These are phyloP conservation scores for Lachnum nothofagi DNA, from an alignment of 2,329 filamentous ascomycete genomes.

Conservation along the genomic window DNA sequence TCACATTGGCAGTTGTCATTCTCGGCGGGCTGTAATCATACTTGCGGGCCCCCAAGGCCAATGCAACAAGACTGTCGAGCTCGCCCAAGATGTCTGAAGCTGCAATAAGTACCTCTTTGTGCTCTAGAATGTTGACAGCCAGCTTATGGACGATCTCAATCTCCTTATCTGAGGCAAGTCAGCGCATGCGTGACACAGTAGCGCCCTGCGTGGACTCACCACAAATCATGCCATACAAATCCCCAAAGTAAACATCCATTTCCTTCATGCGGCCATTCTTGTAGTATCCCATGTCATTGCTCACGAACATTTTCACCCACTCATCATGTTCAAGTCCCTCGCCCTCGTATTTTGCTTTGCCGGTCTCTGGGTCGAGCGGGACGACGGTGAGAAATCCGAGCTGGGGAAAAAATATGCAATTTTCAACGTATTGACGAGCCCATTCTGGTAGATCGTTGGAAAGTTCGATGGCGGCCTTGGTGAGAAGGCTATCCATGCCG, in stretches of 20 bases:
- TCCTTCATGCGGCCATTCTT: slow-evolving; percentile 79
- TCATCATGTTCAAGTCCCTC: slow-evolving; percentile 47
- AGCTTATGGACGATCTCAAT: slow-evolving; percentile 82
- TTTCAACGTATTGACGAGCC: slow-evolving; percentile 50
- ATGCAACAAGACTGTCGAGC: slow-evolving; percentile 76
- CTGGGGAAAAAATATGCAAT: slow-evolving; percentile 87
- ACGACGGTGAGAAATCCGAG: slow-evolving; percentile 84
- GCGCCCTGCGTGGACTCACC: slow-evolving; percentile 46
- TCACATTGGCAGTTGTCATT: slow-evolving; percentile 64
- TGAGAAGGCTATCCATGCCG: slow-evolving; percentile 70
- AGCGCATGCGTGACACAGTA: slow-evolving; percentile 2
- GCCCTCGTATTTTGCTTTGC: slow-evolving; percentile 59
- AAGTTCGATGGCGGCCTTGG: slow-evolving; percentile 60
- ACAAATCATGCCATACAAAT: slow-evolving; percentile 78
- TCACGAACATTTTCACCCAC: slow-evolving; percentile 77
- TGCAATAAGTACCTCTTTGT: slow-evolving; percentile 58
- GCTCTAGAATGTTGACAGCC: slow-evolving; percentile 62
- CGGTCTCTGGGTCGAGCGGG: slow-evolving; percentile 53
- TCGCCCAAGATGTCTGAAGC: slow-evolving; percentile 82
- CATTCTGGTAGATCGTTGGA: slow-evolving; percentile 57
- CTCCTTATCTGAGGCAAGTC: slow-evolving; percentile 60
- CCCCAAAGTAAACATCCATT: slow-evolving; percentile 76
- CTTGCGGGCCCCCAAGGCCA: slow-evolving; percentile 69
- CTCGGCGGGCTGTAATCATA: slow-evolving; percentile 67
- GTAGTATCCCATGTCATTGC: slow-evolving; percentile 70